phyloP scores from a whole-genome alignment of 2,329 filamentous ascomycete genomes.

The Monilinia polystroma region DNA sequence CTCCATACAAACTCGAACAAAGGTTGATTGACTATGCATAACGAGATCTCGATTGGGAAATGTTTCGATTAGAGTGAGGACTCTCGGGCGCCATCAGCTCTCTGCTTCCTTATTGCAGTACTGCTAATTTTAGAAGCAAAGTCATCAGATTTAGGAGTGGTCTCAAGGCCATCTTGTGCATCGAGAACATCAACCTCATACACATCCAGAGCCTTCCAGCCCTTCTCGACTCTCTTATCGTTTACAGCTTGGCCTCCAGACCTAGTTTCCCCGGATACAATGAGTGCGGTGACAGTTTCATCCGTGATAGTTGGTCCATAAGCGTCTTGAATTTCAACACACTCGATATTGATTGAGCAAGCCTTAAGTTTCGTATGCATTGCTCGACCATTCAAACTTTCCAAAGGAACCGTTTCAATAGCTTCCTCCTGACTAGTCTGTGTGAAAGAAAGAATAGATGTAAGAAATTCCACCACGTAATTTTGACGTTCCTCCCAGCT shows the following conservation, averaged over 20 bases:
- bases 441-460: constrained; percentile 54
- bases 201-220: constrained; percentile 73
- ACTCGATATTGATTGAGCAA: constrained; percentile 65
- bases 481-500: constrained; percentile 73
- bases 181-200: constrained; percentile 91
- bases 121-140: constrained; percentile 90
- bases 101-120: constrained; percentile 70
- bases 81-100: constrained; percentile 32
- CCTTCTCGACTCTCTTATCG: constrained; percentile 70
- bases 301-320: constrained; percentile 90
- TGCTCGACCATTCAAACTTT: constrained; percentile 48
- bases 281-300: constrained; percentile 72
- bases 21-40: constrained; percentile 1
- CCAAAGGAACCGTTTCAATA: constrained; percentile 37
- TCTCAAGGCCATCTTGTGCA: constrained; percentile 54
- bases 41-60: neutral
- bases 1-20: neutral
- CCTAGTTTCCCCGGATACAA: constrained; percentile 86
- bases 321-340: constrained; percentile 81
- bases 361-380: constrained; percentile 58
- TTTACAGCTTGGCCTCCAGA: constrained; percentile 84
- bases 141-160: constrained; percentile 49
- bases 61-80: constrained; percentile 29
- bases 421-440: constrained; percentile 41
- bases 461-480: constrained; percentile 71